Evolutionary conservation across 2,329 filamentous ascomycete species (phyloP).

Genomic region (Colletotrichum viniferum): DNA sequence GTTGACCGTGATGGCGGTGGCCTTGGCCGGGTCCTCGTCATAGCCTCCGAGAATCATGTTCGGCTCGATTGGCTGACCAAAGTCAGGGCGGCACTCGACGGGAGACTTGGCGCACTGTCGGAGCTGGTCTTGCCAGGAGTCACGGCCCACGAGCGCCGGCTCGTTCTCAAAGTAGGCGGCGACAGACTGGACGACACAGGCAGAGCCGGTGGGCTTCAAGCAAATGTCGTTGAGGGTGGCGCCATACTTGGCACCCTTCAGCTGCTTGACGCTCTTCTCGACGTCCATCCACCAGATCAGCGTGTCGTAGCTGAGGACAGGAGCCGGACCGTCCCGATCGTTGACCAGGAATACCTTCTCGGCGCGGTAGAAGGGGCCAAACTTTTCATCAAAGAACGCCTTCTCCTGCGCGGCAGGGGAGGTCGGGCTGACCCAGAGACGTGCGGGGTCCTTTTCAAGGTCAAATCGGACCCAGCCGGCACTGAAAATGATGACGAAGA

Average conservation of each 20-base stretch:
- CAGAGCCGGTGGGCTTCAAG: conserved; percentile 88
- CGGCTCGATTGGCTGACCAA: conserved; percentile 86
- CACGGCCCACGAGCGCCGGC: conserved; percentile 62
- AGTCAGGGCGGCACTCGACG: conserved; percentile 84
- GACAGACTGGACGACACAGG: conserved; percentile 93
- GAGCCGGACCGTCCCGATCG: conserved; percentile 73
- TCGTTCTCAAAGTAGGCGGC: conserved; percentile 83
- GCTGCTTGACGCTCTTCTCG: conserved; percentile 74
- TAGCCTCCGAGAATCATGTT: conserved; percentile 87
- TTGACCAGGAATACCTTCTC: conserved; percentile 96
- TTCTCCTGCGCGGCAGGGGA: conserved; percentile 93
- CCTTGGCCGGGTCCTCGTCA: conserved; percentile 69
- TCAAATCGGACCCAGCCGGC: conserved; percentile 87
- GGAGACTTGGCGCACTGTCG: conserved; percentile 78
- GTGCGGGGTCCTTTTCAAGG: conserved; percentile 89
- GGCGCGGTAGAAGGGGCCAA: conserved; percentile 93
- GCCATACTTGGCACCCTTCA: conserved; percentile 72
- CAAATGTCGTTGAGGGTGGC: conserved; percentile 83
- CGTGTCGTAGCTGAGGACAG: conserved; percentile 87
- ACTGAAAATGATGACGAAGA: conserved; percentile 79
- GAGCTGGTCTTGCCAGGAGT: conserved; percentile 75
- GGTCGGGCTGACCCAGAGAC: conserved; percentile 94
- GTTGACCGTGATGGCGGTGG: conserved; percentile 83
- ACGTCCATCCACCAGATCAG: conserved; percentile 93
- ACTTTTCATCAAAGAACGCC: conserved; percentile 88